These are phyloP conservation scores for Mucor circinelloides DNA, from an alignment of 371 early-diverging fungal genomes.

Conservation along the genomic window DNA sequence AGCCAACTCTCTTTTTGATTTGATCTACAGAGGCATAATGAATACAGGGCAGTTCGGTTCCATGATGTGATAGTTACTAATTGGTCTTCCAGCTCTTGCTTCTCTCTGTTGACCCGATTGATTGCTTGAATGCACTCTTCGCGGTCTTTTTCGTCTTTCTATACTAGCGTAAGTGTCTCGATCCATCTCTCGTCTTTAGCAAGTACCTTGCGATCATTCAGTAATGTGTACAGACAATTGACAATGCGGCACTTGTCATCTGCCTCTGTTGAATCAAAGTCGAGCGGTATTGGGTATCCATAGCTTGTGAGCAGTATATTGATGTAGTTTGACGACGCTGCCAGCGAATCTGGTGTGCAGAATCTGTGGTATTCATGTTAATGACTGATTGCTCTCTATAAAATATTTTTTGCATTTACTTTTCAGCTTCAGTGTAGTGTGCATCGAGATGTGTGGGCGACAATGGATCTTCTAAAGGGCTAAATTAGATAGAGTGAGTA, in stretches of 20 bases:
- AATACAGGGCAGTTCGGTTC: too few relatives aligned
- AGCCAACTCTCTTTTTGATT: conserved; percentile 6
- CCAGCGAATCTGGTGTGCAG: conserved; percentile 24
- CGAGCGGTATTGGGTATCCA: conserved; percentile 46
- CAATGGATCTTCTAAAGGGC: conserved; percentile 3
- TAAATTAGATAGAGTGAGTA: not conserved
- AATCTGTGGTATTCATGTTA: conserved; percentile 8
- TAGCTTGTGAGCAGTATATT: conserved; percentile 43
- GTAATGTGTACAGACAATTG: conserved; percentile 37
- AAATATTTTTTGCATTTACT: not conserved
- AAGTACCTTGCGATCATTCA: conserved; percentile 44
- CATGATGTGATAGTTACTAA: conserved; percentile 1
- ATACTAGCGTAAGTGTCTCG: not conserved
- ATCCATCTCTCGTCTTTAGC: not conserved
- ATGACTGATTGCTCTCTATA: not conserved
- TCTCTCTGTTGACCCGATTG: conserved; percentile 12
- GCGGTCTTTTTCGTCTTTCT: conserved; percentile 22
- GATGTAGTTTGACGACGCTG: conserved; percentile 37
- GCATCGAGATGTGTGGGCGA: not conserved
- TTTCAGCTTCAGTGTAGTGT: conserved; percentile 3
- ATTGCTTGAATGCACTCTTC: conserved; percentile 11
- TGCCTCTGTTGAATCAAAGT: conserved; percentile 29
- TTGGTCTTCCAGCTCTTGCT: conserved; percentile 1
- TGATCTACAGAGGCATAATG: not conserved
- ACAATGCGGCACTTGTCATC: conserved; percentile 41